These are phyloP conservation scores for Cadophora sp. DNA, from an alignment of 2,329 filamentous ascomycete genomes.

Conservation along the genomic window DNA sequence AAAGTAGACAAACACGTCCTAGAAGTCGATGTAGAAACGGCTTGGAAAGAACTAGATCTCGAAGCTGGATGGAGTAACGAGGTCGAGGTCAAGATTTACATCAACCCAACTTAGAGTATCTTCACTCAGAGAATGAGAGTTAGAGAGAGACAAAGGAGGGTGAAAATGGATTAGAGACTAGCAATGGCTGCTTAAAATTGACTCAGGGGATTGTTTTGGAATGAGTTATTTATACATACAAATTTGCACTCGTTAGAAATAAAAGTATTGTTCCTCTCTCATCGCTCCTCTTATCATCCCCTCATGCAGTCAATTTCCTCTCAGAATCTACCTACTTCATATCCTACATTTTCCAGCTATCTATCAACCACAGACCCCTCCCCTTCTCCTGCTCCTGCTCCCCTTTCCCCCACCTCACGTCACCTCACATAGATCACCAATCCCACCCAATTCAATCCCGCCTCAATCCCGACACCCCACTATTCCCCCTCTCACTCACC, in stretches of 20 bases:
- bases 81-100: conserved; percentile 61
- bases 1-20: conserved; percentile 64
- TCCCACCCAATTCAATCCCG: not conserved
- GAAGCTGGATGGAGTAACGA: conserved; percentile 82
- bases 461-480: conserved; percentile 1
- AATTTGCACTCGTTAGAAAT: conserved; percentile 3
- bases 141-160: not conserved
- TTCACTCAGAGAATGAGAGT: not conserved
- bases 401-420: not conserved
- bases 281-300: too few species aligned
- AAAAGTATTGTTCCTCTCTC: not conserved
- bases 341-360: too few species aligned
- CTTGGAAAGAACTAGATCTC: conserved; percentile 79
- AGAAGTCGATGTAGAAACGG: conserved; percentile 76
- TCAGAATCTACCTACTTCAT: conserved; percentile 17
- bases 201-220: too few species aligned
- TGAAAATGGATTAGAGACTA: not conserved
- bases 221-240: not conserved
- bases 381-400: conserved; percentile 17
- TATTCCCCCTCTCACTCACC: not conserved
- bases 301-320: too few species aligned
- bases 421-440: not conserved
- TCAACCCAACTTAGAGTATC: conserved; percentile 29
- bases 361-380: too few species aligned
- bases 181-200: not conserved